Evolutionary conservation across 768 basidiomycete genomes (phyloP), one percentile per base, ranked within the genome.

Genomic region (Amanita fuliginea): DNA sequence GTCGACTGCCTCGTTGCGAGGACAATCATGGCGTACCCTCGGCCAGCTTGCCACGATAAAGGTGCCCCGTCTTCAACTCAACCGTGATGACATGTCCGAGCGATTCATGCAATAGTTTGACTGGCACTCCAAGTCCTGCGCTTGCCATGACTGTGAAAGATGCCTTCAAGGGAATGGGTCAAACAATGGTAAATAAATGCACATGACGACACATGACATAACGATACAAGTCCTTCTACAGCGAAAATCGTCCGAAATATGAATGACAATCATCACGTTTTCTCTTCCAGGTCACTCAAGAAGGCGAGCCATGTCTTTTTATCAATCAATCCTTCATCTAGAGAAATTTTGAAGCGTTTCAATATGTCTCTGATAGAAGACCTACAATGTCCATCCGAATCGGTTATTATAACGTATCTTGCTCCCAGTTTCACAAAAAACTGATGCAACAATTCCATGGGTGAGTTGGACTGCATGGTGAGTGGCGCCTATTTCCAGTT

Each of bases 1-100:
- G 54, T 37, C 14, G 22, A 42, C 46, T 40, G 30, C n/a, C 51
- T 49, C 22, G 28, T 14, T 24, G 34, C 13, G 33, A 50, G 49
- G 26, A 3, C 33, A 19, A 33, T 26, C 22, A 41, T 13, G 52
- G 64, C 76, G 59, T 55, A 92, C 96, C 96, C 75, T 99, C 96
- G 13, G 91, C 89, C 35, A 99, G 78, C 69, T 96, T 98, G 57
- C 96, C 96, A 42, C 96, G 76, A 68, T 98, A 99, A 46, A 96
- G 77, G 63, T 97, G 94, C 8, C 94, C 95, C 1, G 93, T 96
- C 68, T 98, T 98, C 50, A 97, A 78, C 66, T 99, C 96, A n/a
- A 94, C 91, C 4, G 95, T 97, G 55, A 99, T 86, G 49, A 97
- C 73, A 61, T 99, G 96, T 18, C 96, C 96, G 24, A 98, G 73